phyloP scores from a whole-genome alignment of 352 stramenopile genomes.

The Phytophthora pseudosyringae region DNA sequence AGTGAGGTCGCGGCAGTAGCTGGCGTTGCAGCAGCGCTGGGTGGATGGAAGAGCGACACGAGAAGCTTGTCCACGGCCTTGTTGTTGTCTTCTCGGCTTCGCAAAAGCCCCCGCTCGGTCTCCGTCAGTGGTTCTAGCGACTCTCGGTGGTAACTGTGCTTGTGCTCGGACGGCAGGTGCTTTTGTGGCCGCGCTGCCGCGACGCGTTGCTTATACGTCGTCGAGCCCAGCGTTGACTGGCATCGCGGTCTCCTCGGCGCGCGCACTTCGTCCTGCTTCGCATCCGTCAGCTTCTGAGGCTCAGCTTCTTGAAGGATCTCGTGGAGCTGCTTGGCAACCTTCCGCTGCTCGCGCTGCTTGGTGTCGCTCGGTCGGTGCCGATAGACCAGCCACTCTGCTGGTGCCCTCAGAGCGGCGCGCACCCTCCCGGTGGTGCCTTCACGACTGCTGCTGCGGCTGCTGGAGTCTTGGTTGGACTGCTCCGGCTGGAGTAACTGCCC shows the following conservation, averaged over 20 bases:
- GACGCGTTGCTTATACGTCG: conserved; percentile 53
- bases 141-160: conserved; percentile 18
- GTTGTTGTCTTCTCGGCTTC: conserved; percentile 46
- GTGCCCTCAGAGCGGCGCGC: conserved; percentile 34
- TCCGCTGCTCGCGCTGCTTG: conserved; percentile 45
- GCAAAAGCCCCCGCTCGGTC: conserved; percentile 38
- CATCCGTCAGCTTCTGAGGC: background rate
- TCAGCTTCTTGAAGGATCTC: conserved; percentile 33
- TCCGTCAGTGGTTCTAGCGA: conserved; percentile 28
- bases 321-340: conserved; percentile 55
- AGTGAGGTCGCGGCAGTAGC: conserved; percentile 2
- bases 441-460: background rate
- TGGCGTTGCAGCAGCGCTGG: conserved; percentile 15
- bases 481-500: conserved; percentile 25
- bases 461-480: conserved; percentile 3
- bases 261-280: conserved; percentile 23
- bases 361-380: conserved; percentile 51
- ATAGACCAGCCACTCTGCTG: conserved; percentile 71
- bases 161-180: conserved; percentile 7
- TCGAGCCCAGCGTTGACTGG: conserved; percentile 42
- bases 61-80: conserved; percentile 53
- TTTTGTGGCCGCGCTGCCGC: conserved; percentile 29
- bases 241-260: conserved; percentile 33
- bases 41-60: conserved; percentile 44
- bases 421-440: conserved; percentile 12